Evolutionary conservation across 345 rosid species (phyloP).

Genomic region (Syzygium grande): DNA sequence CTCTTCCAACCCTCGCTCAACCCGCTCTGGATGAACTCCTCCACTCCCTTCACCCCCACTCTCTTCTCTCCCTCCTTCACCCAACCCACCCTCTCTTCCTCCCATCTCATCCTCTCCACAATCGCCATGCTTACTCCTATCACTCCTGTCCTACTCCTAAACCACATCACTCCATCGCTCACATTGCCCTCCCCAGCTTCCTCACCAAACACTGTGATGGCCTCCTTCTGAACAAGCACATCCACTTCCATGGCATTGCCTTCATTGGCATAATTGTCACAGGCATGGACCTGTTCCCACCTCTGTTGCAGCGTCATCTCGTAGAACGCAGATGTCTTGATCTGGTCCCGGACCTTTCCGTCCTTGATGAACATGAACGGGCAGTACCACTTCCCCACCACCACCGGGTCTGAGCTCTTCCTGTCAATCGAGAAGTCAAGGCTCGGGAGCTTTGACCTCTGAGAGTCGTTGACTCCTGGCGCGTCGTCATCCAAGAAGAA

Average conservation of each 20-base stretch:
- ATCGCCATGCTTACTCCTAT: slow-evolving; percentile 33
- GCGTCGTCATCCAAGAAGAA: slow-evolving; percentile 42
- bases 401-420: slow-evolving; percentile 4
- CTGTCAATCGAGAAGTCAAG: slow-evolving; percentile 6
- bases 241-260: slow-evolving; percentile 8
- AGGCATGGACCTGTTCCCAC: slow-evolving; percentile 42
- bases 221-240: slow-evolving; percentile 22
- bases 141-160: neutral
- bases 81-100: slow-evolving; percentile 50
- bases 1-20: slow-evolving; percentile 29
- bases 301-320: slow-evolving; percentile 42
- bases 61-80: neutral
- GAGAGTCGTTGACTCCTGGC: slow-evolving; percentile 26
- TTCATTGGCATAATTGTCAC: slow-evolving; percentile 9
- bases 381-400: slow-evolving; percentile 63
- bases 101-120: slow-evolving; percentile 45
- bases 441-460: slow-evolving; percentile 34
- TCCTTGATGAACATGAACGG: slow-evolving; percentile 63
- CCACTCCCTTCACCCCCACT: slow-evolving; percentile 17
- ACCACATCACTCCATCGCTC: slow-evolving; percentile 32
- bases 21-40: slow-evolving; percentile 7
- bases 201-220: slow-evolving; percentile 16
- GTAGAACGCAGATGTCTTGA: slow-evolving; percentile 32
- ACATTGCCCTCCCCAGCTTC: slow-evolving; percentile 1
- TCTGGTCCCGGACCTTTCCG: slow-evolving; percentile 20